Evolutionary conservation across 2,329 filamentous ascomycete genomes (phyloP).

Genomic region (Laburnicola sp.): DNA sequence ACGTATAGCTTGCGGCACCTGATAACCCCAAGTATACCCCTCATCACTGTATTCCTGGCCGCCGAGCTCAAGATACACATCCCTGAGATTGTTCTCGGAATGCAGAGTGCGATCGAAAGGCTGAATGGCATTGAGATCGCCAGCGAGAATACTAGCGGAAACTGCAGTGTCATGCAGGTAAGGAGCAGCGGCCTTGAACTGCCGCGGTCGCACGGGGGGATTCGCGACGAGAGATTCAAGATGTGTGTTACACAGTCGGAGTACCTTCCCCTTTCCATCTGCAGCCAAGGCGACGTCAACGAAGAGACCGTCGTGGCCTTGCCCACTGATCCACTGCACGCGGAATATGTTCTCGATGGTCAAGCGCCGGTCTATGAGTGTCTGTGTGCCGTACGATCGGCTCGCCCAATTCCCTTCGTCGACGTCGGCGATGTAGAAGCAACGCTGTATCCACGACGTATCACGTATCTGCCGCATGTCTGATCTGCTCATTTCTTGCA

Average conservation of each 20-base stretch:
- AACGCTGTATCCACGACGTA: constrained; percentile 52
- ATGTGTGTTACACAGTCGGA: constrained; percentile 61
- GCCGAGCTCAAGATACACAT: constrained; percentile 58
- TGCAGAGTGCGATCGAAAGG: constrained; percentile 56
- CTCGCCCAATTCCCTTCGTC: constrained; percentile 51
- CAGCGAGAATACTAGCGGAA: constrained; percentile 53
- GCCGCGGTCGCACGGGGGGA: constrained; percentile 54
- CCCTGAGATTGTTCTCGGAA: constrained; percentile 53
- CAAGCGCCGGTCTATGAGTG: constrained; percentile 55
- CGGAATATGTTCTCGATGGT: constrained; percentile 53
- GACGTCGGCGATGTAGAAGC: constrained; percentile 56
- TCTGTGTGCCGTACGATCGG: constrained; percentile 57
- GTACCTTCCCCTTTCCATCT: constrained; percentile 12
- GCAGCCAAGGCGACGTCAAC: constrained; percentile 51
- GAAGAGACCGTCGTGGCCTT: constrained; percentile 60
- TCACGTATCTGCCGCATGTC: constrained; percentile 52
- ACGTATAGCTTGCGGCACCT: constrained; percentile 48
- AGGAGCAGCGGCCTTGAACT: constrained; percentile 51
- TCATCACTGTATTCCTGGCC: constrained; percentile 55
- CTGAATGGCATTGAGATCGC: constrained; percentile 63
- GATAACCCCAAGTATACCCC: constrained; percentile 63
- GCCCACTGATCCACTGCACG: constrained; percentile 54
- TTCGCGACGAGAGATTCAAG: constrained; percentile 58
- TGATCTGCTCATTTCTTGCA: constrained; percentile 57
- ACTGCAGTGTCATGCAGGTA: constrained; percentile 49